phyloP scores from a whole-genome alignment of 805 yeast genomes.

The Candida maesae region DNA sequence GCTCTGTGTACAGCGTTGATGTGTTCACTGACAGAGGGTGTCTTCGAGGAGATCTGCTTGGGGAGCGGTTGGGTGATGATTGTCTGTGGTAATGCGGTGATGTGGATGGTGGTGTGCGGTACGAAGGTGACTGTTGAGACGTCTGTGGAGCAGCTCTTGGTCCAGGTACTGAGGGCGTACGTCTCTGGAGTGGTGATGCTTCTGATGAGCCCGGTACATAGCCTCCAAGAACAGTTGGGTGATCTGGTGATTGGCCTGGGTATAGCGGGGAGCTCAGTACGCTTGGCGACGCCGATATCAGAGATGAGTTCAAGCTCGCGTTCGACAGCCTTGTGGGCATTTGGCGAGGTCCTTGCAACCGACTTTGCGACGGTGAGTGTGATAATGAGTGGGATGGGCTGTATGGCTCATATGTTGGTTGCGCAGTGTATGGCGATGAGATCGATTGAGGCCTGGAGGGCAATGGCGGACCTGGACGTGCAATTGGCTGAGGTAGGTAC shows the following conservation, averaged over 20 bases:
- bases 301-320: constrained; percentile 8
- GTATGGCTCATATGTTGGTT: background rate
- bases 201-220: constrained; percentile 3
- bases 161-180: constrained; percentile 3
- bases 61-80: constrained; percentile 11
- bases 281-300: background rate
- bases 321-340: constrained; percentile 18
- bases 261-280: background rate
- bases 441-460: constrained; percentile 23
- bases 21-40: constrained; percentile 8
- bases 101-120: background rate
- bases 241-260: constrained; percentile 7
- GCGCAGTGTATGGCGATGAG: constrained; percentile 15
- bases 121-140: constrained; percentile 13
- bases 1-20: constrained; percentile 1
- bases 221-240: background rate
- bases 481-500: background rate
- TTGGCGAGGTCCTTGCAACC: constrained; percentile 24
- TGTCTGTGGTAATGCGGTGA: constrained; percentile 10
- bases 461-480: constrained; percentile 19
- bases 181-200: background rate
- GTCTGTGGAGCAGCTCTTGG: constrained; percentile 11
- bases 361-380: constrained; percentile 4
- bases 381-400: too few relatives aligned
- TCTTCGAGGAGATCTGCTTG: constrained; percentile 13